Conservation (phyloP, 768 basidiomycete genomes). For the Galerina marginata region DNA sequence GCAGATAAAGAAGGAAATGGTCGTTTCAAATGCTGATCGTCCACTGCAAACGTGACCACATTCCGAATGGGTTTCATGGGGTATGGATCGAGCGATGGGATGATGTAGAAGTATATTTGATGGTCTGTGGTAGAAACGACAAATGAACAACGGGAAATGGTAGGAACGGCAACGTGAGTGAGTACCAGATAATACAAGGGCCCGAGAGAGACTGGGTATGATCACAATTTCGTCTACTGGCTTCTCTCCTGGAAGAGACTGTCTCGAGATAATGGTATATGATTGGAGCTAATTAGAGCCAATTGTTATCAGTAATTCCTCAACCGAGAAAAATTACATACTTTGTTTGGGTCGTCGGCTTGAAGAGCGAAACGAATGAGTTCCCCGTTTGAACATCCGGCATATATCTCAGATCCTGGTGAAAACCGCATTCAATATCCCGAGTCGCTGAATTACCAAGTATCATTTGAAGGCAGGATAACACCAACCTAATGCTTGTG, state of each 20-base stretch:
- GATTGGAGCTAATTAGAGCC: slow-evolving; percentile 50
- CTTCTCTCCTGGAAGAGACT: slow-evolving; percentile 69
- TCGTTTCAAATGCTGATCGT: slow-evolving; percentile 71
- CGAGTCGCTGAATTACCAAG: too few relatives aligned
- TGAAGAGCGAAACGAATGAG: slow-evolving; percentile 81
- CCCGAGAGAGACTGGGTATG: slow-evolving; percentile 74
- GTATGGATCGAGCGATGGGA: slow-evolving; percentile 81
- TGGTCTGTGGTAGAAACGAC: slow-evolving; percentile 46
- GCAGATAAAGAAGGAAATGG: slow-evolving; percentile 42
- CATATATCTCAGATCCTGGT: slow-evolving; percentile 82
- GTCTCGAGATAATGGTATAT: slow-evolving; percentile 71
- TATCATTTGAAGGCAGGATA: background rate
- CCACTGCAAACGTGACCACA: slow-evolving; percentile 80
- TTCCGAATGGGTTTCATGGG: slow-evolving; percentile 83
- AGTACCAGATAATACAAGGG: slow-evolving; percentile 78
- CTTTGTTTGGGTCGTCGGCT: slow-evolving; percentile 55
- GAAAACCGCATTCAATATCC: background rate
- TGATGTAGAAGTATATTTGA: slow-evolving; percentile 76
- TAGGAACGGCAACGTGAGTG: slow-evolving; percentile 19
- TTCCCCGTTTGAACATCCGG: slow-evolving; percentile 86
- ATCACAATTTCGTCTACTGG: slow-evolving; percentile 83
- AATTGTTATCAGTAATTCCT: background rate
- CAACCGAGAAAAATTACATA: background rate
- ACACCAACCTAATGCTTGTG: slow-evolving; percentile 62
- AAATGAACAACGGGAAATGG: slow-evolving; percentile 5